A percentile compares a stretch with the other conserved stretches of the same genome.
Evolutionary conservation across 306 rosid genomes (phyloP).

Genomic region (Quillaja saponaria): DNA sequence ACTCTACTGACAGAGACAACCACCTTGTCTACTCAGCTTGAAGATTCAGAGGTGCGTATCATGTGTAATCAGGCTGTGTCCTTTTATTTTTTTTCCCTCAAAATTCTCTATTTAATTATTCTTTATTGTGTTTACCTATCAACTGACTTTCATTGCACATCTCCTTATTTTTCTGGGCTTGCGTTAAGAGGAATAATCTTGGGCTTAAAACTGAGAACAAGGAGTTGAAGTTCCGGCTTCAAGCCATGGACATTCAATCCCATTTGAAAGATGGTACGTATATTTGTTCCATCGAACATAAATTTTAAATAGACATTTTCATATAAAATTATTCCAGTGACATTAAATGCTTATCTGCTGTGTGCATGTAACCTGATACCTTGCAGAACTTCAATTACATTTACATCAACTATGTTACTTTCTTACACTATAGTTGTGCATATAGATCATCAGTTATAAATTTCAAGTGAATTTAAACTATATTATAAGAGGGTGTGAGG

Average conservation of each 20-base stretch:
- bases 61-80: constrained; percentile 29
- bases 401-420: too few relatives aligned
- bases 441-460: too few relatives aligned
- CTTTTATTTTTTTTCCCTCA: background rate
- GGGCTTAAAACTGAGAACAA: constrained; percentile 64
- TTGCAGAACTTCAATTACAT: too few relatives aligned
- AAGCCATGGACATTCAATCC: constrained; percentile 81
- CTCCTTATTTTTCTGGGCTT: constrained; percentile 19
- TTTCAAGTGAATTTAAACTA: background rate
- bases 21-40: constrained; percentile 66
- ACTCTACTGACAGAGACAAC: constrained; percentile 90
- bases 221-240: constrained; percentile 83
- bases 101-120: background rate
- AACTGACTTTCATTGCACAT: constrained; percentile 14
- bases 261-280: constrained; percentile 78
- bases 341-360: constrained; percentile 1
- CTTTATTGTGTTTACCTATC: background rate
- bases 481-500: too few relatives aligned
- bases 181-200: constrained; percentile 54
- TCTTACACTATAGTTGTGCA: too few relatives aligned
- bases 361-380: background rate
- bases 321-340: background rate
- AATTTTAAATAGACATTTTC: constrained; percentile 5
- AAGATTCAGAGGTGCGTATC: constrained; percentile 64
- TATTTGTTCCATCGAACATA: constrained; percentile 11